phyloP scores from a whole-genome alignment of 768 basidiomycete genomes.

The Russula griseocarnosa region DNA sequence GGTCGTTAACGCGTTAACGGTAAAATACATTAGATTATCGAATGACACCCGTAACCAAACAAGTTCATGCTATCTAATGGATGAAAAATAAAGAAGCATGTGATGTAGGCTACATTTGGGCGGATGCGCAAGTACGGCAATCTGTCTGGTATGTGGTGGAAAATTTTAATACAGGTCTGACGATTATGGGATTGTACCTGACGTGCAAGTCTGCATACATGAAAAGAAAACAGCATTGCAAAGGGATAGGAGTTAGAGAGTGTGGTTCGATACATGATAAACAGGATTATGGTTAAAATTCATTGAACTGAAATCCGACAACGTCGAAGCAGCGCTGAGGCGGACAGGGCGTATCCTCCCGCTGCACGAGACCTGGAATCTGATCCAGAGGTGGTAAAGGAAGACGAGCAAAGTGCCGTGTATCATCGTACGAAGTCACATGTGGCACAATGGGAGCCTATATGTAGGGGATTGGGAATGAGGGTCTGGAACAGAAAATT shows the following conservation, averaged over 20 bases:
- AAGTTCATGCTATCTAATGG: neutral
- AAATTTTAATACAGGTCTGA: slow-evolving; percentile 25
- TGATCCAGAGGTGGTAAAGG: slow-evolving; percentile 74
- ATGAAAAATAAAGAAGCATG: neutral
- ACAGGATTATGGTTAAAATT: slow-evolving; percentile 50
- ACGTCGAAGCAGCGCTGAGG: slow-evolving; percentile 64
- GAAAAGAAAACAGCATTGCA: neutral
- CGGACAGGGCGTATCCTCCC: slow-evolving; percentile 29
- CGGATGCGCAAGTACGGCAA: slow-evolving; percentile 18
- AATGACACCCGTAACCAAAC: neutral
- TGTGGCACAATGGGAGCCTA: slow-evolving; percentile 87
- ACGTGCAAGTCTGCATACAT: slow-evolving; percentile 8
- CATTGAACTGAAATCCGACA: slow-evolving; percentile 66
- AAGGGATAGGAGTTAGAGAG: slow-evolving; percentile 3
- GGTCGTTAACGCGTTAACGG: no score
- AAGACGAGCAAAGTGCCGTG: slow-evolving; percentile 78
- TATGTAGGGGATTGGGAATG: slow-evolving; percentile 5
- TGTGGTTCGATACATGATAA: slow-evolving; percentile 11
- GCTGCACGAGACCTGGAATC: slow-evolving; percentile 67
- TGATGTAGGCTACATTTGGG: slow-evolving; percentile 20
- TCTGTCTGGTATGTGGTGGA: slow-evolving; percentile 19
- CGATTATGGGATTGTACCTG: slow-evolving; percentile 15
- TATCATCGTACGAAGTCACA: slow-evolving; percentile 75
- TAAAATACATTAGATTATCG: slow-evolving; percentile 15
- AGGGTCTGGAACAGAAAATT: neutral